Conservation (phyloP, 768 basidiomycete genomes). For the Macrolepiota dolichaula region DNA sequence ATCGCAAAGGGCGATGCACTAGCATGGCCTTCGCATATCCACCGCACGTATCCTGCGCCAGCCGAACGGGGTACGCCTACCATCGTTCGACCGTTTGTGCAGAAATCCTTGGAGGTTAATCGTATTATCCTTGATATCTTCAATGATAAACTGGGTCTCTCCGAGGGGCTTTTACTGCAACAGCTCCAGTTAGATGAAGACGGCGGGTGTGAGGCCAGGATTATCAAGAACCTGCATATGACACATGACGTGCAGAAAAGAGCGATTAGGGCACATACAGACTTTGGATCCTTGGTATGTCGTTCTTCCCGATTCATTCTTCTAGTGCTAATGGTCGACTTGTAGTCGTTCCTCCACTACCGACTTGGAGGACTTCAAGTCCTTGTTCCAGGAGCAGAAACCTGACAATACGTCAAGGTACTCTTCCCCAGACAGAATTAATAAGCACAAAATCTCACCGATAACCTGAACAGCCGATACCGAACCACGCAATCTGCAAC, state of each 20-base stretch:
- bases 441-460: background rate
- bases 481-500: constrained; percentile 55
- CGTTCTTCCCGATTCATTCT: constrained; percentile 59
- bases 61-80: constrained; percentile 49
- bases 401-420: too few species aligned
- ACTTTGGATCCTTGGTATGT: too few species aligned
- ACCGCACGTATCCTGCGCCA: constrained; percentile 57
- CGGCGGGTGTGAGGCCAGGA: constrained; percentile 56
- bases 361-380: too few species aligned
- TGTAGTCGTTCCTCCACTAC: too few species aligned
- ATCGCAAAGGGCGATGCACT: too few species aligned
- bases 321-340: constrained; percentile 63
- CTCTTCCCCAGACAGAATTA: background rate
- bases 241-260: constrained; percentile 30
- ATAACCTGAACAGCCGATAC: constrained; percentile 39
- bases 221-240: too few species aligned
- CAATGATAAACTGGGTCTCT: too few species aligned
- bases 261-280: constrained; percentile 64
- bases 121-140: constrained; percentile 50
- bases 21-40: constrained; percentile 49
- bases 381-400: too few species aligned
- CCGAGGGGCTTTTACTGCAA: constrained; percentile 39
- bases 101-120: constrained; percentile 56
- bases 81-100: constrained; percentile 47
- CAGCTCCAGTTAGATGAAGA: constrained; percentile 42